Evolutionary conservation across 768 basidiomycete species (phyloP).

Genomic region (Amanita fuliginea): DNA sequence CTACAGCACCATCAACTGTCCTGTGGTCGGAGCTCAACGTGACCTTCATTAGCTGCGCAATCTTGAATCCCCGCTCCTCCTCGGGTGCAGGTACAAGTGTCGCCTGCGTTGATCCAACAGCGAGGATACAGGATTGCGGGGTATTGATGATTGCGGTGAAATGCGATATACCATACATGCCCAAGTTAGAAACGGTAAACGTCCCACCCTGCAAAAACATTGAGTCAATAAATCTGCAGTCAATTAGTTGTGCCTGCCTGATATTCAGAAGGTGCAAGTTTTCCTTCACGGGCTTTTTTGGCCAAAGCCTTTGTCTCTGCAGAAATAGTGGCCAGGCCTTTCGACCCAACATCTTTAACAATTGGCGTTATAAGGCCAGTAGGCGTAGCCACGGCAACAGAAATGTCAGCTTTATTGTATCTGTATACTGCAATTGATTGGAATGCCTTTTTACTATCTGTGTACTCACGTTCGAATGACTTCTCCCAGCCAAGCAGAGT

Average conservation of each 20-base stretch:
- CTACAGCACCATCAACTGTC: conserved; percentile 93
- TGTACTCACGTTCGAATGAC: conserved; percentile 82
- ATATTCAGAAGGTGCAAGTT: conserved; percentile 90
- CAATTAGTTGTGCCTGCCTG: conserved; percentile 43
- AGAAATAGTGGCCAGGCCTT: conserved; percentile 90
- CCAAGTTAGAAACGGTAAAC: conserved; percentile 98
- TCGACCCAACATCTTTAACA: conserved; percentile 83
- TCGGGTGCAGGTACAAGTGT: conserved; percentile 80
- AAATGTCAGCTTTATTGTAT: conserved; percentile 96
- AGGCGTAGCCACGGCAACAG: conserved; percentile 92
- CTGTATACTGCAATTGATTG: conserved; percentile 23
- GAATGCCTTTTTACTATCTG: background rate
- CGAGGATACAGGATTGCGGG: conserved; percentile 96
- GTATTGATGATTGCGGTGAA: conserved; percentile 99
- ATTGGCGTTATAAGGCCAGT: conserved; percentile 96
- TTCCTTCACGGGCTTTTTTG: conserved; percentile 93
- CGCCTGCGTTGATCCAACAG: conserved; percentile 81
- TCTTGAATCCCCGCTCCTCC: conserved; percentile 93
- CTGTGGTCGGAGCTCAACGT: conserved; percentile 94
- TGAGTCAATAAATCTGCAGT: background rate
- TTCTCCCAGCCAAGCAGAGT: conserved; percentile 96
- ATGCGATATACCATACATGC: conserved; percentile 92
- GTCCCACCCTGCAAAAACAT: conserved; percentile 65
- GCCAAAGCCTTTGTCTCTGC: conserved; percentile 87
- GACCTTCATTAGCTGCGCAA: conserved; percentile 85